Evolutionary conservation across 176 grass and related monocot genomes (phyloP), one percentile per base, ranked within the genome.

Genomic region (Oryza meyeriana): DNA sequence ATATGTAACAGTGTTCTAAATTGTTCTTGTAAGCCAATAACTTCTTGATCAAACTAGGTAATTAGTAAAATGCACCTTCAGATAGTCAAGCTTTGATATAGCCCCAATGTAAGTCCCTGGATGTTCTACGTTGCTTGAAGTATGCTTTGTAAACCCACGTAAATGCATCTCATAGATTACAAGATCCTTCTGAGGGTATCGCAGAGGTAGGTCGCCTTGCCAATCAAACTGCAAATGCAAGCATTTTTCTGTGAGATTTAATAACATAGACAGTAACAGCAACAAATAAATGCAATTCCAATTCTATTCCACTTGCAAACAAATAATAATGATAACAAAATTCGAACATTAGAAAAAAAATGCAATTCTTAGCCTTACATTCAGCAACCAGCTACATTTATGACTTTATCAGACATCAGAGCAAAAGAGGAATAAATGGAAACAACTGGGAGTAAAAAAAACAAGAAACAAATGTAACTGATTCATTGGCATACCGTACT

Each of bases 81-180:
- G 79, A 87, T 98, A 88, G 83, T 95, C 87, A 74, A 95, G 89
- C 82, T 98, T 98, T 18, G 90, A 72, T 55, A 84, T 70, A 85
- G 88, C 93, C 74, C 90, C 87, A 9, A 84, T 77, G 75, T 90
- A 98, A 78, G 96, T 98, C 66, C 96, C 96, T 40, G 90, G 96
- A 41, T 83, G 84, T 72, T 90, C 57, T n/a, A 76, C 81, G 12
- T 90, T 89, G 67, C 96, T 95, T 64, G 90, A 98, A 39, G 80
- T 85, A 79, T 98, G 87, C 48, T 85, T 98, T 39, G 93, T 95
- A 85, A 93, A 98, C 39, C 95, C 95, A 47, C 95, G 90, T 64
- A 98, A 38, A 80, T 98, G 95, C 90, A 98, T 98, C 81, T 98
- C 95, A 83, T 98, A 98, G 55, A 98, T 80, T 73, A 98, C 42